Base-by-base conservation (phyloP, 1,284 basidiomycete species). In the Fomitopsis betulina region DNA sequence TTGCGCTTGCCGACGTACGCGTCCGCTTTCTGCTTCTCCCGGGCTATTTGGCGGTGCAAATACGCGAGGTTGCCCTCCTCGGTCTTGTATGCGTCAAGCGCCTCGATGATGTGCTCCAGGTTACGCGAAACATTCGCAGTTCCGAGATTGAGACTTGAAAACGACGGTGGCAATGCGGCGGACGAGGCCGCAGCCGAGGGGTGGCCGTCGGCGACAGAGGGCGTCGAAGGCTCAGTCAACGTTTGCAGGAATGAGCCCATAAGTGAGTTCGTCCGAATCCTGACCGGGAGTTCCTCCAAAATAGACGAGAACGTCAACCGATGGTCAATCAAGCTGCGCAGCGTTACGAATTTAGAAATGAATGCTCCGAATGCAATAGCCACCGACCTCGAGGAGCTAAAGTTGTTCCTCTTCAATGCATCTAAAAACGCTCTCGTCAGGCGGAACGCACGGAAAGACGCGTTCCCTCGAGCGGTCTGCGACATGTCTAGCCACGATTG, bases 21-120 rank as follows among this genome's bases (percentile, higher is more conserved):
- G 61, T 99, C 96, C 60, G 94, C 93, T 62, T 86, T 86, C 40
- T 83, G 77, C 70, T 89, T 90, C 75, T 98, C 96, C 50, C 96
- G 85, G 25, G 88, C 90, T 67, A 98, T 94, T 73, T 98, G 95
- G 59, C 96, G 88, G 51, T 84, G 82, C 68, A 96, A 81, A 80
- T 96, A 99, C 53, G 92, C 94, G 58, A 98, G 84, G 73, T 98
- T 98, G 62, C 94, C 91, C 69, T 94, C 90, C 74, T 97, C 95
- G 58, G 91, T 92, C 65, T 87, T 86, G 79, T 94, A 93, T 60
- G 79, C 84, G 72, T 96, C 93, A 62, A 97, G 80, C 0, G 88
- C 85, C 68, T 96, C 91, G 62, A 93, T 85, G 49, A 96, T 86
- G 71, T 89, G 85, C 75, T 92, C 89, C 63, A 96, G 76, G 72